Conservation (phyloP, 495 filamentous ascomycete species). For the Lophiotrema nucula region DNA sequence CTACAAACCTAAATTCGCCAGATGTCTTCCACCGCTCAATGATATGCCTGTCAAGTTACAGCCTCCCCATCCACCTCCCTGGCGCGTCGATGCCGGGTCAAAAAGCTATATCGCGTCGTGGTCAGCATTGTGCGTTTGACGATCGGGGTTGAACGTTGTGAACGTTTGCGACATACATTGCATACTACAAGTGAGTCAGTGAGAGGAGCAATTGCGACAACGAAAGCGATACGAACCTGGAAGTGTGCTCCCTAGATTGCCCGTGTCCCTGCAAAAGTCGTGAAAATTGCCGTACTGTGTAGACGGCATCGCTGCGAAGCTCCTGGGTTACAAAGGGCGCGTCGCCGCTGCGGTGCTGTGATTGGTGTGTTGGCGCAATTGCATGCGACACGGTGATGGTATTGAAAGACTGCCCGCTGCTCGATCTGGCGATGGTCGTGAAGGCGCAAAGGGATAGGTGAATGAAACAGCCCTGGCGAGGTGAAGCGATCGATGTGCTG, state of each 20-base stretch:
- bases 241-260: constrained; percentile 55
- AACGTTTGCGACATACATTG: constrained; percentile 30
- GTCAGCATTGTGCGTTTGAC: constrained; percentile 19
- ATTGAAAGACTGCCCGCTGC: background rate
- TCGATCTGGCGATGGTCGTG: background rate
- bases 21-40: constrained; percentile 58
- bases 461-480: background rate
- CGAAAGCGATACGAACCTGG: constrained; percentile 65
- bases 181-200: constrained; percentile 24
- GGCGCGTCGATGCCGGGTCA: constrained; percentile 51
- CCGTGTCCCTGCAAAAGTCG: constrained; percentile 92
- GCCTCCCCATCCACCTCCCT: constrained; percentile 52
- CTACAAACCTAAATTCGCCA: constrained; percentile 82
- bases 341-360: background rate
- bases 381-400: background rate
- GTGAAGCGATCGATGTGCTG: constrained; percentile 1
- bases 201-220: background rate
- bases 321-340: background rate
- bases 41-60: constrained; percentile 73
- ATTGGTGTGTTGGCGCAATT: constrained; percentile 1
- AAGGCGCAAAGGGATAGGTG: background rate
- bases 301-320: constrained; percentile 15
- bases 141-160: background rate
- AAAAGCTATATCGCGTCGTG: constrained; percentile 50
- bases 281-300: constrained; percentile 44